These are phyloP conservation scores for Macadamia integrifolia DNA, from an alignment of 164 flowering plant genomes.

Conservation along the genomic window DNA sequence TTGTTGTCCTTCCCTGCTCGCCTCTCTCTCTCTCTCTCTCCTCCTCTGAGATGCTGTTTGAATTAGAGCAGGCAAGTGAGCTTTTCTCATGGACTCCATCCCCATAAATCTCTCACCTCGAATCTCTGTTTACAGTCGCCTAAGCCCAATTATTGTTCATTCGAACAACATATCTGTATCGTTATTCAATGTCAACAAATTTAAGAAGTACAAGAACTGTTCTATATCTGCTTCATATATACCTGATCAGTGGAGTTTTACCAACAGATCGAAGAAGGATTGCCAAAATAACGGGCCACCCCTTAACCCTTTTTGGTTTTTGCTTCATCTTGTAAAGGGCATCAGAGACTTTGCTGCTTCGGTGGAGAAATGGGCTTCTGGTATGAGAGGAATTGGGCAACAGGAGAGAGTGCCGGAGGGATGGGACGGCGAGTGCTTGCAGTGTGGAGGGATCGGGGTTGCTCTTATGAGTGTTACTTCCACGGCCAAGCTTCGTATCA, in stretches of 20 bases:
- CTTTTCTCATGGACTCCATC: background rate
- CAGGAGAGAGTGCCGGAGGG: slow-evolving; percentile 7
- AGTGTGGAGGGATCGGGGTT: slow-evolving; percentile 56
- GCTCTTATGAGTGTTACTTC: slow-evolving; percentile 55
- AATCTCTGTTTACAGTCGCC: background rate
- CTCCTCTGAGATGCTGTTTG: background rate
- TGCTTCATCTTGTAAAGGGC: slow-evolving; percentile 29
- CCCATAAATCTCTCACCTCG: background rate
- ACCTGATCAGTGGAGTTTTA: slow-evolving; percentile 5
- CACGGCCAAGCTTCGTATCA: slow-evolving; percentile 46
- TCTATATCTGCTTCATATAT: slow-evolving; percentile 12
- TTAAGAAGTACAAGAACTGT: background rate
- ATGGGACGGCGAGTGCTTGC: slow-evolving; percentile 22
- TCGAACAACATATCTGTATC: background rate
- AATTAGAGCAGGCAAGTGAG: background rate
- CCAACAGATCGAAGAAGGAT: slow-evolving; percentile 9
- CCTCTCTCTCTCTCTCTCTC: background rate
- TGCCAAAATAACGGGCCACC: slow-evolving; percentile 7
- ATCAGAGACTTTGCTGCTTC: slow-evolving; percentile 24
- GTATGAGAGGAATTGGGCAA: slow-evolving; percentile 11
- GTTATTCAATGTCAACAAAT: background rate
- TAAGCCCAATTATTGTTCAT: background rate
- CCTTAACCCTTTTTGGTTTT: slow-evolving; percentile 25
- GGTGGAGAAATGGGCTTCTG: slow-evolving; percentile 27
- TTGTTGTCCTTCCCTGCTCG: no score